A percentile compares a stretch with the other conserved stretches of the same genome.
Evolutionary conservation across 164 flowering plant species (phyloP).

Genomic region (Nymphaea thermarum): DNA sequence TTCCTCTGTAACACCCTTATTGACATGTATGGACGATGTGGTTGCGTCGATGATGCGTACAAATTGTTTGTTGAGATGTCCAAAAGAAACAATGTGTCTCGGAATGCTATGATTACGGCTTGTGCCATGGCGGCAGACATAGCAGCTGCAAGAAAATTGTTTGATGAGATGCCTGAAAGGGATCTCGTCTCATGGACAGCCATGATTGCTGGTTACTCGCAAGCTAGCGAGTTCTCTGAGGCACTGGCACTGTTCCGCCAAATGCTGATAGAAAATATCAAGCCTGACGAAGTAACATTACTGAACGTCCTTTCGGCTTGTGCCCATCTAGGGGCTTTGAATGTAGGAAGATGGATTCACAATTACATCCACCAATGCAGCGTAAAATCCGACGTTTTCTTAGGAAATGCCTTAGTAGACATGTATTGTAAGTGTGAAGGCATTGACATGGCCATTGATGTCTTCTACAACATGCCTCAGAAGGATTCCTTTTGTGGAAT

Average conservation of each 20-base stretch:
- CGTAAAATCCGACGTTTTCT: slow-evolving; percentile 34
- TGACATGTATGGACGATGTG: slow-evolving; percentile 47
- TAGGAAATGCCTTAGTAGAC: slow-evolving; percentile 57
- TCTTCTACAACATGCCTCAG: slow-evolving; percentile 39
- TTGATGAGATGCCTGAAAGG: slow-evolving; percentile 47
- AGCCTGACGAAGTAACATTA: slow-evolving; percentile 47
- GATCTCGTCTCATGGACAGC: slow-evolving; percentile 78
- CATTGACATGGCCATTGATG: slow-evolving; percentile 32
- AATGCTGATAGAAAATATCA: slow-evolving; percentile 45
- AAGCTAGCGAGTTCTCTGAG: slow-evolving; percentile 20
- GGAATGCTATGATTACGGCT: slow-evolving; percentile 56
- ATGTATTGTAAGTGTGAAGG: slow-evolving; percentile 78
- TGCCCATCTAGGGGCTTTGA: slow-evolving; percentile 54
- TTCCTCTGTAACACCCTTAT: slow-evolving; percentile 64
- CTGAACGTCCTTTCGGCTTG: slow-evolving; percentile 63
- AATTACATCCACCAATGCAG: slow-evolving; percentile 24
- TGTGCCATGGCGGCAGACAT: slow-evolving; percentile 38
- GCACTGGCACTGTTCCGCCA: slow-evolving; percentile 46
- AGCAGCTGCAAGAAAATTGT: slow-evolving; percentile 29
- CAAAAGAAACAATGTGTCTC: slow-evolving; percentile 49
- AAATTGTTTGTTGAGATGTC: slow-evolving; percentile 42
- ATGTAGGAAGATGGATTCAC: slow-evolving; percentile 40
- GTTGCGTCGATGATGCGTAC: slow-evolving; percentile 32
- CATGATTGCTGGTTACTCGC: slow-evolving; percentile 54
- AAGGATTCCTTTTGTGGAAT: slow-evolving; percentile 66